Evolutionary conservation across 2,329 filamentous ascomycete species (phyloP), one percentile per base, ranked within the genome.

Genomic region (Dactylonectria macrodidyma): DNA sequence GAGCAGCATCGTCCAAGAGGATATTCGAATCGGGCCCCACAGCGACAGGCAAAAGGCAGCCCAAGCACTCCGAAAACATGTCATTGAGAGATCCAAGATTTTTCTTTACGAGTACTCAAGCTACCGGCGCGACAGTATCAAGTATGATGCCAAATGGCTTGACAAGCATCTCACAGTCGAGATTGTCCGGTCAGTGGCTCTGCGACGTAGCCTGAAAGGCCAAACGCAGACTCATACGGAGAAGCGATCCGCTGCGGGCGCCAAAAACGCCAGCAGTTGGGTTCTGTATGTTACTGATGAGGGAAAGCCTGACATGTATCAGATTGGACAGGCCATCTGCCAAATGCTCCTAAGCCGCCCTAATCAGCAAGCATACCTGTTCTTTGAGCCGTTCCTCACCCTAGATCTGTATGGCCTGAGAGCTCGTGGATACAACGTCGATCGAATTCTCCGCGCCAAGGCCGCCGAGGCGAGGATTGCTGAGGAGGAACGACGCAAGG

Each of bases 391-490:
- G 60, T 92, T 99, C 70, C 84, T 99, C 44, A 95, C 93, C 65
- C 91, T 96, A 9, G 94, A 95, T 73, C 86, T 99, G 26, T 88
- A 93, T 54, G 91, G 95, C 59, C 84, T 99, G 47, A 91, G 94
- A 75, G 90, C 91, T 67, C 94, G 96, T 71, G 96, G 96, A 2
- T 98, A 98, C 85, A 98, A 99, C 73, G 96, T 99, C 46, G 94
- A 98, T 77, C 92, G 96, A 57, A 98, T 99, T 69, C 86, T 99
- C 24, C 90, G 94, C 44, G 92, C 92, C 61, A 97, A 97, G 82
- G 94, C 93, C 22, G 93, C 93, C 2, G 95, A 98, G 80, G 93
- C 94, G 6, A 90, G 93, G 59, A 91, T 98, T 71, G 95, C 94
- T 0, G 95, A 98, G 77, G 92, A 93, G 75, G 91, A 94, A 78